Evolutionary conservation across 2,329 filamentous ascomycete genomes (phyloP).

Genomic region (Ploettnerulaceae sp.): DNA sequence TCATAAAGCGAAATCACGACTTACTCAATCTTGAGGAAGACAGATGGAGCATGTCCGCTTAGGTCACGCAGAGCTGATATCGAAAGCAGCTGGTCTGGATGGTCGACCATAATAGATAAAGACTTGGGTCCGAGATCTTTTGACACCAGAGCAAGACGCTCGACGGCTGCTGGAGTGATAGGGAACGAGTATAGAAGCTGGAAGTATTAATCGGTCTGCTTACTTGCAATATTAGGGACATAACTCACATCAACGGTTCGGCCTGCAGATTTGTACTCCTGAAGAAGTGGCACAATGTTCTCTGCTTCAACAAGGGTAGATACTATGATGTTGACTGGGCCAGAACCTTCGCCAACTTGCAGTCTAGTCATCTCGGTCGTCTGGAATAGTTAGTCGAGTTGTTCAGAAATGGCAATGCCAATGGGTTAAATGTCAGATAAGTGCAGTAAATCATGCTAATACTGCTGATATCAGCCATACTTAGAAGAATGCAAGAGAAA

Average conservation of each 20-base stretch:
- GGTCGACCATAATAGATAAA: conserved; percentile 65
- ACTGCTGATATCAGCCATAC: neutral
- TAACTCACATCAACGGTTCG: conserved; percentile 53
- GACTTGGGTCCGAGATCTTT: conserved; percentile 49
- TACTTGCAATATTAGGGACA: conserved; percentile 1
- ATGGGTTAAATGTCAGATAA: no score
- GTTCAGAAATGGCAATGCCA: no score
- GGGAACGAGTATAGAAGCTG: conserved; percentile 60
- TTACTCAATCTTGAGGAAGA: conserved; percentile 62
- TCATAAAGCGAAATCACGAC: neutral
- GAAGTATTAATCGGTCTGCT: conserved; percentile 3
- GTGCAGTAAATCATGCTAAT: neutral
- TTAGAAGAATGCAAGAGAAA: neutral
- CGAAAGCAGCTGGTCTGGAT: conserved; percentile 53
- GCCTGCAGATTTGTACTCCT: conserved; percentile 50
- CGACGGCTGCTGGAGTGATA: conserved; percentile 53
- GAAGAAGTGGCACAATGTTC: conserved; percentile 54
- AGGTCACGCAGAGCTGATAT: conserved; percentile 41
- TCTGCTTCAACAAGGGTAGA: conserved; percentile 75
- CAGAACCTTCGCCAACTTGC: conserved; percentile 57
- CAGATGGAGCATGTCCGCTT: conserved; percentile 45
- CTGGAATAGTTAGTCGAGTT: conserved; percentile 37
- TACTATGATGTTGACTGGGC: conserved; percentile 55
- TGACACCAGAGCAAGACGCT: conserved; percentile 54
- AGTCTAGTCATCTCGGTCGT: conserved; percentile 61